Percentiles rank a stretch among this genome's conserved stretches.
Evolutionary conservation across 2,329 filamentous ascomycete species (phyloP).

Genomic region (Graphilbum sp.): DNA sequence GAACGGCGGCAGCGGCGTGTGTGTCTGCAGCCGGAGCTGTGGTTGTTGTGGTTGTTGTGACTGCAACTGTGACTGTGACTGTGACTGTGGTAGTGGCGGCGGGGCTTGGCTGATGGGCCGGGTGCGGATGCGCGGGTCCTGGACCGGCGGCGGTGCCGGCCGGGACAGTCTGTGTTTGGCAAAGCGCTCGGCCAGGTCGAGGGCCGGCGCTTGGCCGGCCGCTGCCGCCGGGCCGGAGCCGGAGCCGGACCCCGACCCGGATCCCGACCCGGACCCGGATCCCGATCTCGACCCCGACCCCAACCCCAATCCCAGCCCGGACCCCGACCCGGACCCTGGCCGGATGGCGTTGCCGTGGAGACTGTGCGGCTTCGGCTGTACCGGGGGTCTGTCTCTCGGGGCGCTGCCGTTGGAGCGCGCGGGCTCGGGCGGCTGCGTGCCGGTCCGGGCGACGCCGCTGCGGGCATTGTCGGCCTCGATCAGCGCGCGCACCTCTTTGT

Average conservation of each 20-base stretch:
- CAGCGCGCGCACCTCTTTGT: not conserved
- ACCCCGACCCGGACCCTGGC: slow-evolving; percentile 15
- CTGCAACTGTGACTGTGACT: not conserved
- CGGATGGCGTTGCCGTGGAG: slow-evolving; percentile 45
- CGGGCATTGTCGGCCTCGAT: not conserved
- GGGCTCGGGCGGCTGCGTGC: not conserved
- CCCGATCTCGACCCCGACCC: too few relatives aligned
- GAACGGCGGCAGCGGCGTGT: not conserved
- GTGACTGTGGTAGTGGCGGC: not conserved
- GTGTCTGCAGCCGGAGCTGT: slow-evolving; percentile 3
- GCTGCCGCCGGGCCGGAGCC: too few relatives aligned
- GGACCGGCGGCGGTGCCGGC: slow-evolving; percentile 15
- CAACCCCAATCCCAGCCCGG: not conserved
- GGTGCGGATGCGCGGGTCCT: slow-evolving; percentile 37
- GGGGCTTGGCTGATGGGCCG: slow-evolving; percentile 27
- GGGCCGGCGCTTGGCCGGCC: slow-evolving; percentile 16
- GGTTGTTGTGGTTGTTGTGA: slow-evolving; percentile 17
- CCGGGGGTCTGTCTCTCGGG: slow-evolving; percentile 21
- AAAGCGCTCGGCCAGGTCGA: slow-evolving; percentile 40
- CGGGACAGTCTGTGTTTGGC: slow-evolving; percentile 32
- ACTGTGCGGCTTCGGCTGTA: slow-evolving; percentile 52
- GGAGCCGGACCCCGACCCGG: too few relatives aligned
- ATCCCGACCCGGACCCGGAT: too few relatives aligned
- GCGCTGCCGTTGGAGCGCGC: slow-evolving; percentile 4
- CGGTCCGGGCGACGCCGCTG: not conserved